Evolutionary conservation across 2,329 filamentous ascomycete species (phyloP), one percentile per base, ranked within the genome.

Genomic region (Atkinsonella texensis): DNA sequence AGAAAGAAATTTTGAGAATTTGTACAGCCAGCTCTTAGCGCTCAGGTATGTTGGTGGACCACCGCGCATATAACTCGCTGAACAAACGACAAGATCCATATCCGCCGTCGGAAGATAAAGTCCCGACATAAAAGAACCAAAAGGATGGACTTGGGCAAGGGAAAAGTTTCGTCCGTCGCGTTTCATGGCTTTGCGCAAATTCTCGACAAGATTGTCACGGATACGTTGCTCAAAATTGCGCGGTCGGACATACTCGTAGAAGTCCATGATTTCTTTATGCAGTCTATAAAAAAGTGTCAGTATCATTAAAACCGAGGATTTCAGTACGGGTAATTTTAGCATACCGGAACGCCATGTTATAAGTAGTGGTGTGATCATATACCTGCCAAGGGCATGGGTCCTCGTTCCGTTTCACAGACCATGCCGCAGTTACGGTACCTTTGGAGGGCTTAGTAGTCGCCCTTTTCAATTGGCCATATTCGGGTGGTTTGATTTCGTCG

Each of bases 111-210:
- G 79, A 2, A 82, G 69, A 58, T 81, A 82, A 8, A 89, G 72
- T 0, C 87, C 89, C 3, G 89, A 89, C 58, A 89, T 90, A 67
- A 90, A 98, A 0, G 93, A 97, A n/a, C 93, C 93, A 64, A 98
- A 98, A 10, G 84, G 76, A 35, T 78, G 73, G 8, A 96, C 72
- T 47, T 83, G 74, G 11, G 83, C 80, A 46, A 80, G 78, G 12
- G 72, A 68, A 59, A 81, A 84, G 47, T 72, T 66, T n/a, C 63
- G 58, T 1, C 59, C 63, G 12, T 70, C 71, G 13, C 65, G 72
- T 53, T 73, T 74, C 60, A 94, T 75, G 2, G 76, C 74, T 17
- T 64, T 62, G 48, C 81, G 74, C 2, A 97, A 72, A 17, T 88
- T 82, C 3, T 80, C 69, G 35, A 97, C 76, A 13, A 98, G 71